Base-by-base conservation (phyloP, 1,284 basidiomycete species). In the Apiotrichum laibachii region DNA sequence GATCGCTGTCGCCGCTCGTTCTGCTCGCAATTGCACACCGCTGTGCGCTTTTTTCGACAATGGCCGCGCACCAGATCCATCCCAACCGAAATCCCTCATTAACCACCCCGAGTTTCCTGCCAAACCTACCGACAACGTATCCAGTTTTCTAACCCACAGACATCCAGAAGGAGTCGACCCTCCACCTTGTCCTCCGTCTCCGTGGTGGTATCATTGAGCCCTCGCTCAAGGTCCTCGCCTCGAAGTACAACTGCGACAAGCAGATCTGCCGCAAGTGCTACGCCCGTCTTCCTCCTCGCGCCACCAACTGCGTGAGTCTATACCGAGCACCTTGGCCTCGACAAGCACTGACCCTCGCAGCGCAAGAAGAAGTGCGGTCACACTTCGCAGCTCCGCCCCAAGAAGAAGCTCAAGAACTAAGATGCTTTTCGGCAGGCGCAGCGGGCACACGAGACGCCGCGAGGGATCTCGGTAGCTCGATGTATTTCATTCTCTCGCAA, bases 251-350 rank as follows among this genome's bases (percentile, higher is more conserved):
- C 79, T 93, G 91, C 80, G 91, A 93, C 81, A 93, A 94, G 84
- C 89, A 93, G 79, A 96, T 98, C 76, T 99, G 95, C 87, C 93
- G 95, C 81, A 98, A 98, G 82, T 98, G 96, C 85, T 99, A 99
- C 82, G 95, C 95, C 56, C 95, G 96, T 77, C 93, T 98, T 71
- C 94, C 95, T 70, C 94, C 93, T 59, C 92, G 95, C 82, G 95
- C 95, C 49, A 97, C 93, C 83, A 98, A 98, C 87, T 99, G 95
- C 87, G 86, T 93, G 78, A 95, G 96, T 84, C 19, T 34, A 39
- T 31, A n/a, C n/a, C n/a, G n/a, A n/a, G n/a, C 26, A 31, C 26
- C 6, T 7, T 34, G 8, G 10, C 10, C 7, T 16, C 21, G 5
- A 6, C 15, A 10, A 48, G 3, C 35, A 31, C 51, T 62, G 19